Base-by-base conservation (phyloP, 176 grass and related monocot species). In the Lolium rigidum region DNA sequence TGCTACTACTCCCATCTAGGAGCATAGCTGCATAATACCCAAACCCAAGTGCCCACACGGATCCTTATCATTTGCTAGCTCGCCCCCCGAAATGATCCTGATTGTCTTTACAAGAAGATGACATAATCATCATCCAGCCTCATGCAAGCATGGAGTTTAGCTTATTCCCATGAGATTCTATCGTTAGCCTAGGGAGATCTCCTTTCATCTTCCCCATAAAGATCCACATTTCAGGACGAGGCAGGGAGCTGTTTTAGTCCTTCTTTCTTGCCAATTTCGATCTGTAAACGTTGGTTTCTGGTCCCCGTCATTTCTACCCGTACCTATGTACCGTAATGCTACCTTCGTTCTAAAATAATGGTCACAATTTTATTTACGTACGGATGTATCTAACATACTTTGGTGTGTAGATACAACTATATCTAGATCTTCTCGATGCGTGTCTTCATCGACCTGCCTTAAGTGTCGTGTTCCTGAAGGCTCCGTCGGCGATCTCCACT, bases 131-230 rank as follows among this genome's bases (percentile, higher is more conserved):
- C 44, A 70, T 18, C 22, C 31, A 65, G 13, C 61, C 61, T 88
- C 41, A 37, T 38, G 46, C 17, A 50, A 18, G 22, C 31, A 35
- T 35, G 31, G 31, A 31, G 58, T 15, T 85, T 28, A 18, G 6
- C 82, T 60, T 41, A 26, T 54, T 86, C 54, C 54, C 88, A 57
- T 24, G 55, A 83, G 79, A 90, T 90, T 26, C 73, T 86, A 54
- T 28, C 56, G 70, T 71, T 56, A 31, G 47, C 31, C 88, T 52
- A 57, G 74, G 79, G 79, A 78, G 79, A 90, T 90, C 62, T 70
- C 41, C 79, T 82, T 86, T 86, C 21, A 64, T 86, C 28, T 63
- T 71, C 64, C 88, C 73, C 61, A 35, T 78, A 90, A 86, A 86
- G 88, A 58, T 59, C 1, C 35, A 64, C 31, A 65, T 80, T 80